Evolutionary conservation across 345 rosid genomes (phyloP).

Genomic region (Eucalyptus grandis): DNA sequence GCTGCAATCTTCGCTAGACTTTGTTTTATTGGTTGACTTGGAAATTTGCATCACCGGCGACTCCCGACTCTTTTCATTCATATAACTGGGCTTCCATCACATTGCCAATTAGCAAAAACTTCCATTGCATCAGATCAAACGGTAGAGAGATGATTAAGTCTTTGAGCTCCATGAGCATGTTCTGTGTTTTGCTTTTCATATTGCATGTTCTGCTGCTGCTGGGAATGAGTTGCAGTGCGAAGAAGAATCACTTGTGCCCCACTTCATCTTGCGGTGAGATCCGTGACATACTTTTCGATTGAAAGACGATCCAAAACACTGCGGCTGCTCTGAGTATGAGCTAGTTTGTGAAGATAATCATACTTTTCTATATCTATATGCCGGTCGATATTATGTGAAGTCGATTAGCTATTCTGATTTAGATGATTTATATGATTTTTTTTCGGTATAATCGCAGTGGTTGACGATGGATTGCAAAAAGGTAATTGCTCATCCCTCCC

Average conservation of each 20-base stretch:
- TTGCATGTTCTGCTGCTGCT: neutral
- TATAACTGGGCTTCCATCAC: too few relatives aligned
- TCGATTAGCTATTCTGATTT: neutral
- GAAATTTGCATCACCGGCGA: too few relatives aligned
- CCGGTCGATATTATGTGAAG: neutral
- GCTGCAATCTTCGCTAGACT: too few relatives aligned
- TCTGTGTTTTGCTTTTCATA: neutral
- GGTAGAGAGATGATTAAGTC: neutral
- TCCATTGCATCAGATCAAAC: neutral
- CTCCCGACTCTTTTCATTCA: too few relatives aligned
- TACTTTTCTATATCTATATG: neutral
- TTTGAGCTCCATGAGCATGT: neutral
- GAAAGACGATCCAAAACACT: neutral
- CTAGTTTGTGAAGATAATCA: neutral
- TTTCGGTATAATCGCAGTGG: neutral
- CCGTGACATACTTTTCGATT: neutral
- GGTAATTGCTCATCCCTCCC: neutral
- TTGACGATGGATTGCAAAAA: neutral
- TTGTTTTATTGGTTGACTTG: too few relatives aligned
- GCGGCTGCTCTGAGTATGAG: accelerated
- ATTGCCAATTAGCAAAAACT: too few relatives aligned
- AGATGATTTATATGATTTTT: too few relatives aligned
- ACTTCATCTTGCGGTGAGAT: neutral
- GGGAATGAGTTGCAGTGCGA: accelerated
- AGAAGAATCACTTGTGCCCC: neutral